A percentile compares a stretch with the other conserved stretches of the same genome.
phyloP scores from a whole-genome alignment of 768 basidiomycete species.

The Saitozyma sp. region DNA sequence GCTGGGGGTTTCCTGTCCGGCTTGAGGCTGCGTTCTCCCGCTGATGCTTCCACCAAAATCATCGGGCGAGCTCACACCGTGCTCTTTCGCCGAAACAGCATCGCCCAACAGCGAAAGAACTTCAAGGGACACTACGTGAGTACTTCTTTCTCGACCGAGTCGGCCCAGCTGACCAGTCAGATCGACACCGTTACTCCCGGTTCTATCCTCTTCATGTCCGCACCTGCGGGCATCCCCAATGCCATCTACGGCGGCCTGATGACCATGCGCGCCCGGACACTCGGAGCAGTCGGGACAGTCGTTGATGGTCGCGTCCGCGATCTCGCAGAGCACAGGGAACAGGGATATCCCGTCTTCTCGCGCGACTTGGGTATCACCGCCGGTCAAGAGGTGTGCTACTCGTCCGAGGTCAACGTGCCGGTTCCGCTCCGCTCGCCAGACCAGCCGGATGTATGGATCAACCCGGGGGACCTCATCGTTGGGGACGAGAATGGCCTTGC shows the following conservation, averaged over 20 bases:
- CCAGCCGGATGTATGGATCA: constrained; percentile 11
- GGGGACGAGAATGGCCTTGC: constrained; percentile 23
- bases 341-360: constrained; percentile 15
- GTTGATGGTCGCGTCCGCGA: constrained; percentile 17
- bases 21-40: constrained; percentile 5
- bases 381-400: constrained; percentile 5
- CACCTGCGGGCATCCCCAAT: constrained; percentile 11
- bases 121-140: constrained; percentile 9
- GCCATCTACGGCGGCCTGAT: constrained; percentile 17
- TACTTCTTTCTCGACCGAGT: neutral
- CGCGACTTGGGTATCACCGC: constrained; percentile 10
- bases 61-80: constrained; percentile 10
- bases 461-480: constrained; percentile 25
- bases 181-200: constrained; percentile 11
- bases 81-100: neutral
- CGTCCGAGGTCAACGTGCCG: constrained; percentile 11
- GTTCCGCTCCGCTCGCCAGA: constrained; percentile 4
- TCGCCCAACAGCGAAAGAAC: neutral
- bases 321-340: constrained; percentile 12
- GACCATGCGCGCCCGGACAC: constrained; percentile 2
- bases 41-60: constrained; percentile 9
- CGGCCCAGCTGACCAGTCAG: constrained; percentile 1
- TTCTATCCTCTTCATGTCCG: constrained; percentile 14
- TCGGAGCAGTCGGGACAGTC: constrained; percentile 11
- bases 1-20: constrained; percentile 13